Conservation (phyloP, 305 asterid species). For the Ilex paraguariensis region DNA sequence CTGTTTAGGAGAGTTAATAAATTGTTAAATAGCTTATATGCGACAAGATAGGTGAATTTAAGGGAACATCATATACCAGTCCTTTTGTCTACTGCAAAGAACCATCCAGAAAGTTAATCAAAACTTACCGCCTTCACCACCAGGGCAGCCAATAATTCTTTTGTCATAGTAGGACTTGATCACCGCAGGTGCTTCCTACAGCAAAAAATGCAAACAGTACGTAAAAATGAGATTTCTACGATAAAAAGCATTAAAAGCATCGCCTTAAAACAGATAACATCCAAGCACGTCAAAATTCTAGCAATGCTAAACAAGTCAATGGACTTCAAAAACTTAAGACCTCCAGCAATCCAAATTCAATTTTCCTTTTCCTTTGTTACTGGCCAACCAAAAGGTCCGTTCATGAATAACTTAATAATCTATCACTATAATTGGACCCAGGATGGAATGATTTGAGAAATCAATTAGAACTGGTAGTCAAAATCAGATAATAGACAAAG, state of each 20-base stretch:
- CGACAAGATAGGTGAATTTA: background rate
- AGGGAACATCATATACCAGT: background rate
- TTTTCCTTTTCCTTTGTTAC: no score
- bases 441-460: no score
- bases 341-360: no score
- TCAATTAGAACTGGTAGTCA: no score
- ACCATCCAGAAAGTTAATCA: background rate
- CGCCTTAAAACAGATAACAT: no score
- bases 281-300: background rate
- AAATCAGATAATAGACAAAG: no score
- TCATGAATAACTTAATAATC: no score
- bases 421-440: no score
- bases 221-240: background rate
- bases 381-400: no score
- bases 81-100: background rate
- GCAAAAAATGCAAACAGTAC: background rate
- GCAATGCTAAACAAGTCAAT: background rate
- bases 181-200: constrained; percentile 11
- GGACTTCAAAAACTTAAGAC: background rate
- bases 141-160: constrained; percentile 16
- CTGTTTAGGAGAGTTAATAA: background rate
- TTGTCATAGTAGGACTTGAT: constrained; percentile 10
- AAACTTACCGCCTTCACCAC: constrained; percentile 14
- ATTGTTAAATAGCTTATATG: background rate
- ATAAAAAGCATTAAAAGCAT: no score